Evolutionary conservation across 352 stramenopile species (phyloP), one percentile per base, ranked within the genome.

Genomic region (Pythium dissimile): DNA sequence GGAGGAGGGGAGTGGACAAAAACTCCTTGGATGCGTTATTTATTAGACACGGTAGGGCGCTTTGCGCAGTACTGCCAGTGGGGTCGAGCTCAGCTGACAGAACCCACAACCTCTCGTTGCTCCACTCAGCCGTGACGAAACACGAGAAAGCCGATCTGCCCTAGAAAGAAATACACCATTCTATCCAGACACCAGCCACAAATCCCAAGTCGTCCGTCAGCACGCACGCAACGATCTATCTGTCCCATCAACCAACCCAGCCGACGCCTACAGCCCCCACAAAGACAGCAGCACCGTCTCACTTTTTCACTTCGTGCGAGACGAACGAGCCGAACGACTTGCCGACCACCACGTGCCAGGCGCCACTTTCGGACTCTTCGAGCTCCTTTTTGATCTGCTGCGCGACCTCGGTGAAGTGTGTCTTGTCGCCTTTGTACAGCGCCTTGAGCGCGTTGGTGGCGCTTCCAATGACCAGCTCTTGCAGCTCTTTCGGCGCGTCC

Each of bases 281-380:
- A n/a, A n/a, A n/a, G n/a, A n/a, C 16, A 24, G 9, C 6, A 2
- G n/a, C 16, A 13, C 31, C 16, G 13, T 61, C 75, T 64, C 65
- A 89, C 84, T 80, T 86, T 77, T 92, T 89, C 43, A 91, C 73
- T 61, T 93, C 80, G 57, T 94, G 84, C 4, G 79, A 92, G 41
- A 93, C 82, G 54, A 92, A 93, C 18, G 80, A 91, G 23, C 84
- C 82, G 44, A 90, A 95, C 13, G 80, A 90, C 55, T 92, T 94
- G 72, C 84, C 84, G 9, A 93, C 83, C 54, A 92, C 81, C 18
- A 93, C 84, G 51, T 92, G 84, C 83, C 82, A 95, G 31, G 77
- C 75, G 28, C 84, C 84, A 37, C 72, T 59, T 47, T 91, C 61
- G 27, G 62, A 62, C 38, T 92, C 81, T 44, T 91, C 81, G 31